phyloP scores from a whole-genome alignment of 306 rosid genomes.

The Quercus robur region DNA sequence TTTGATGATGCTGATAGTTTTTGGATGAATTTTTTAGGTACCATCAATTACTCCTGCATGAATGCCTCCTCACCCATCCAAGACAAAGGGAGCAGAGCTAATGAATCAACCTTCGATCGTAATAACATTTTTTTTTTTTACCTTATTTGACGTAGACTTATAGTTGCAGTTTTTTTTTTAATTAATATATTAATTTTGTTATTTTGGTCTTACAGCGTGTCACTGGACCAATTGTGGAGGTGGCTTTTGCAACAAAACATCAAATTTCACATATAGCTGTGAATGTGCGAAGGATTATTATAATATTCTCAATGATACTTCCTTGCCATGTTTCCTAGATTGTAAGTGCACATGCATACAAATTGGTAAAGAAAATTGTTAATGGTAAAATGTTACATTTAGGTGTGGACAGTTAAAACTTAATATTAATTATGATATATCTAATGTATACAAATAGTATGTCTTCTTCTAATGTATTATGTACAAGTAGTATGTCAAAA shows the following conservation, averaged over 20 bases:
- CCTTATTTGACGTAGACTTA: not conserved
- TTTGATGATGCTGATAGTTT: slow-evolving; percentile 22
- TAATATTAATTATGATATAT: not conserved
- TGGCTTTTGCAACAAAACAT: slow-evolving; percentile 76
- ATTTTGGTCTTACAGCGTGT: slow-evolving; percentile 51
- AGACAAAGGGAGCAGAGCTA: slow-evolving; percentile 37
- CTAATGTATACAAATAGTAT: too few relatives aligned
- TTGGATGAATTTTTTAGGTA: slow-evolving; percentile 43
- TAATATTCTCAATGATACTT: too few relatives aligned
- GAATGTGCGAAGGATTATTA: slow-evolving; percentile 29
- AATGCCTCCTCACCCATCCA: slow-evolving; percentile 48
- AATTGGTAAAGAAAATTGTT: not conserved
- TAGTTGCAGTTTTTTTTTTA: not conserved
- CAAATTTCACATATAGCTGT: slow-evolving; percentile 49
- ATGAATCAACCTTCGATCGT: slow-evolving; percentile 59
- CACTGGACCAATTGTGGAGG: slow-evolving; percentile 77
- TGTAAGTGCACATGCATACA: slow-evolving; percentile 50
- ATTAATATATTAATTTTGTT: not conserved
- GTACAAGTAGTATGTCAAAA: not conserved
- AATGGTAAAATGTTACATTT: not conserved
- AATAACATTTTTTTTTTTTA: slow-evolving; percentile 10
- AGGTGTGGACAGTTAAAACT: not conserved
- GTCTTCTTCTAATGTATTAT: not conserved
- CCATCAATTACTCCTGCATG: slow-evolving; percentile 50
- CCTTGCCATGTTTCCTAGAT: slow-evolving; percentile 7